Conservation (phyloP, 2,329 filamentous ascomycete species). For the Fusarium proliferatum region DNA sequence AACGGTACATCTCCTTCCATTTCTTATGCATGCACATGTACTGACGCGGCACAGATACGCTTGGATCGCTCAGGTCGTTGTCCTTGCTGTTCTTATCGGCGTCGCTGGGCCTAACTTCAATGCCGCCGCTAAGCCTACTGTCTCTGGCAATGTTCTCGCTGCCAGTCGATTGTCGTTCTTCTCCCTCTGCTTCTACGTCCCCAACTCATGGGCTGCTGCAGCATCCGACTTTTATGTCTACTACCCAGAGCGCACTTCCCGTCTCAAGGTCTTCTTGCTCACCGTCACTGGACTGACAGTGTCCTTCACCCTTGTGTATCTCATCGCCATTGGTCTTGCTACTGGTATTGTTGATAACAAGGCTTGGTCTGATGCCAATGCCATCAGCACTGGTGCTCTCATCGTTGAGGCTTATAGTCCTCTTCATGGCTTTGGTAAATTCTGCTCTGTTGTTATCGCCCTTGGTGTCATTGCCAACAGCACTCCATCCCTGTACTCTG, state of each 20-base stretch:
- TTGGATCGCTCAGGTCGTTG: slow-evolving; percentile 75
- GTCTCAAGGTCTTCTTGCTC: slow-evolving; percentile 72
- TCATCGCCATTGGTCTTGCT: slow-evolving; percentile 64
- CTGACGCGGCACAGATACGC: slow-evolving; percentile 43
- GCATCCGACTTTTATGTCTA: slow-evolving; percentile 86
- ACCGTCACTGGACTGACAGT: slow-evolving; percentile 74
- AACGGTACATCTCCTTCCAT: slow-evolving; percentile 54
- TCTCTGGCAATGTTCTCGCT: slow-evolving; percentile 72
- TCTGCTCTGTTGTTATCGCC: slow-evolving; percentile 66
- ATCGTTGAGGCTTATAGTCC: slow-evolving; percentile 66
- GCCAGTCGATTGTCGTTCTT: slow-evolving; percentile 72
- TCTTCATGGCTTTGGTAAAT: slow-evolving; percentile 65
- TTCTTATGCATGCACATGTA: background rate
- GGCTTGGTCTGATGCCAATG: slow-evolving; percentile 63
- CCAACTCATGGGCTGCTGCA: slow-evolving; percentile 72
- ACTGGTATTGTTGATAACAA: slow-evolving; percentile 62
- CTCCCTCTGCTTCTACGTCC: slow-evolving; percentile 69
- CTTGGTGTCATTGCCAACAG: slow-evolving; percentile 67
- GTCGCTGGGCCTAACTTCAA: slow-evolving; percentile 69
- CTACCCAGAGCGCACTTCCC: slow-evolving; percentile 71
- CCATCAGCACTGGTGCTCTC: slow-evolving; percentile 64
- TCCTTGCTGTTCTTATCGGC: slow-evolving; percentile 78
- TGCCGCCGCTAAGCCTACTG: slow-evolving; percentile 72
- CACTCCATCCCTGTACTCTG: slow-evolving; percentile 66
- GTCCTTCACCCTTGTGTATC: slow-evolving; percentile 75